Evolutionary conservation across 139 green algal genomes (phyloP).

Genomic region (Chlamydomonas applanata): DNA sequence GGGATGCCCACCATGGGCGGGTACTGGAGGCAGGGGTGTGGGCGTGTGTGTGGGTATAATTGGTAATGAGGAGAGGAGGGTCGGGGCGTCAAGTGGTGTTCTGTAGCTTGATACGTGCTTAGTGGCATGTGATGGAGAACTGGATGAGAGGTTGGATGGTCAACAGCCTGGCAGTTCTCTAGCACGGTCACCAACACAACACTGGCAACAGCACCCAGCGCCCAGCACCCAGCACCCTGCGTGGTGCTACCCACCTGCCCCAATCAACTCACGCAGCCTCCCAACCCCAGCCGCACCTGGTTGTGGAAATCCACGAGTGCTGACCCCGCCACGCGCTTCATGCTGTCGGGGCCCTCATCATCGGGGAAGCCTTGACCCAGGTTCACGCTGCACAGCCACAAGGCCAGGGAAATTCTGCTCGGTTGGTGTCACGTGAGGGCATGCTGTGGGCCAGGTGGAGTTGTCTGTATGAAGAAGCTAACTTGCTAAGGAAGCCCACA

Average conservation of each 20-base stretch:
- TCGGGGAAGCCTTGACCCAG: conserved; percentile 76
- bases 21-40: conserved; percentile 44
- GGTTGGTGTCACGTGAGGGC: too few species aligned
- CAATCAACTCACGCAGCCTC: too few species aligned
- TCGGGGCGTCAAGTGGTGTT: too few species aligned
- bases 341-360: conserved; percentile 66
- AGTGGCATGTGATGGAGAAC: background rate
- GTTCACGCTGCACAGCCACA: conserved; percentile 41
- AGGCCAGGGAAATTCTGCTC: too few species aligned
- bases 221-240: too few species aligned
- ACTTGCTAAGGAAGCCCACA: too few species aligned
- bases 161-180: background rate
- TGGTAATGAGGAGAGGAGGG: background rate
- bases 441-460: too few species aligned
- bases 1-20: conserved; percentile 61
- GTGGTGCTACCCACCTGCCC: too few species aligned
- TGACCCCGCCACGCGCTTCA: conserved; percentile 57
- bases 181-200: too few species aligned
- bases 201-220: too few species aligned
- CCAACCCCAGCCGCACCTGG: conserved; percentile 39
- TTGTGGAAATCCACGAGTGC: conserved; percentile 47
- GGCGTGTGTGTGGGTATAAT: background rate
- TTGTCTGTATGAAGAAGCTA: too few species aligned
- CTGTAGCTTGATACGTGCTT: too few species aligned
- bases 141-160: background rate